These are phyloP conservation scores for Jacaranda mimosifolia DNA, from an alignment of 257 asterid species.

Conservation along the genomic window DNA sequence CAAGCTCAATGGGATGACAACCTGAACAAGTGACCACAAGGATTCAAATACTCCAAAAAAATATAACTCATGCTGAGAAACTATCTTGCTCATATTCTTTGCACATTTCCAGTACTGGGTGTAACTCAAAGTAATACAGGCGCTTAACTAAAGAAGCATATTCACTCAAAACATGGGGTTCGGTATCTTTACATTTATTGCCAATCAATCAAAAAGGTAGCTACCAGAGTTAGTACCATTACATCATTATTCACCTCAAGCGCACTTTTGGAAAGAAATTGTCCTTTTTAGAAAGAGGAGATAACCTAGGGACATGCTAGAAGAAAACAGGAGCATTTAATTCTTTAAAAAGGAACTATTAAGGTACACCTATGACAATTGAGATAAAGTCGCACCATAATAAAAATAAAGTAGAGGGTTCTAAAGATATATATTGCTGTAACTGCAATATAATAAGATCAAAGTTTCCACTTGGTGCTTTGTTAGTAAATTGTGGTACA, in stretches of 20 bases:
- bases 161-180: constrained; percentile 2
- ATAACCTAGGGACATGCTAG: constrained; percentile 9
- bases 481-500: constrained; percentile 4
- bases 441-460: constrained; percentile 8
- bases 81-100: neutral
- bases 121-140: constrained; percentile 22
- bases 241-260: constrained; percentile 14
- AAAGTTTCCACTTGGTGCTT: constrained; percentile 1
- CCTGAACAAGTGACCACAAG: constrained; percentile 57
- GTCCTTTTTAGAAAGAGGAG: neutral
- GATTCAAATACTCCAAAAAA: constrained; percentile 25
- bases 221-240: neutral
- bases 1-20: constrained; percentile 91
- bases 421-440: neutral
- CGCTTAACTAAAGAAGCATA: constrained; percentile 16
- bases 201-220: constrained; percentile 6
- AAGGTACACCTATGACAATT: neutral
- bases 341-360: neutral
- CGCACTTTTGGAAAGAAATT: neutral
- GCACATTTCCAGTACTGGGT: neutral
- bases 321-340: constrained; percentile 2
- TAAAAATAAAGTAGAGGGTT: neutral
- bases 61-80: constrained; percentile 30
- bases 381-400: neutral
- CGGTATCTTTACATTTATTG: constrained; percentile 24